These are phyloP conservation scores for Alternaria tenuissima DNA, from an alignment of 2,329 filamentous ascomycete genomes.

Conservation along the genomic window DNA sequence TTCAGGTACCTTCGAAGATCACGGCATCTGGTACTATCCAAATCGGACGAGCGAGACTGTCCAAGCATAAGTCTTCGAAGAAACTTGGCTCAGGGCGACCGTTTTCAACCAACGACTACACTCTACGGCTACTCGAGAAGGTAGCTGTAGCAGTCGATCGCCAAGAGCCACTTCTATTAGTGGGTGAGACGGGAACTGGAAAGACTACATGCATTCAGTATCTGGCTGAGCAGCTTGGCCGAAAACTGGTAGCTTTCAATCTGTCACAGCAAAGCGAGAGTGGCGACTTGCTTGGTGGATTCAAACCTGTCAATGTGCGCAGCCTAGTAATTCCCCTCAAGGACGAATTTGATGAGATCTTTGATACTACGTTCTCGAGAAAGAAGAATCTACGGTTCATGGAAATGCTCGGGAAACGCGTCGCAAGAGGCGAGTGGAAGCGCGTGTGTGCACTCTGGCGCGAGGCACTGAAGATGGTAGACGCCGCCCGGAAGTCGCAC, in stretches of 20 bases:
- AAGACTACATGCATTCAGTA: slow-evolving; percentile 98
- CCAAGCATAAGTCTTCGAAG: slow-evolving; percentile 55
- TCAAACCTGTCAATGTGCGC: slow-evolving; percentile 92
- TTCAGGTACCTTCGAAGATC: slow-evolving; percentile 50
- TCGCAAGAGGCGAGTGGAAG: slow-evolving; percentile 86
- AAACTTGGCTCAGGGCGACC: slow-evolving; percentile 55
- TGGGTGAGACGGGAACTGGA: slow-evolving; percentile 98
- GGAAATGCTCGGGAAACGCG: slow-evolving; percentile 78
- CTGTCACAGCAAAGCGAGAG: slow-evolving; percentile 97
- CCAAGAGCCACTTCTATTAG: slow-evolving; percentile 88
- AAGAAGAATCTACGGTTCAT: slow-evolving; percentile 86
- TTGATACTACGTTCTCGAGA: slow-evolving; percentile 84
- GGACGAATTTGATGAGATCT: slow-evolving; percentile 92
- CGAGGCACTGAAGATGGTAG: slow-evolving; percentile 87
- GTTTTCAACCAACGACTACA: slow-evolving; percentile 89
- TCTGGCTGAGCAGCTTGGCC: slow-evolving; percentile 81
- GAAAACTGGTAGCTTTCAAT: slow-evolving; percentile 91
- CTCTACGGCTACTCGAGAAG: slow-evolving; percentile 84
- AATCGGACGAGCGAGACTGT: slow-evolving; percentile 55
- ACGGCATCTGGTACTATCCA: slow-evolving; percentile 39
- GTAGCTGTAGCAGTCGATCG: slow-evolving; percentile 83
- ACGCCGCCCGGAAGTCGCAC: slow-evolving; percentile 54
- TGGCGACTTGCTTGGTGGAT: slow-evolving; percentile 93
- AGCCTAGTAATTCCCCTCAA: slow-evolving; percentile 88
- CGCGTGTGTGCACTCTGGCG: slow-evolving; percentile 85